These are phyloP conservation scores for Rubroboletus satanas DNA, from an alignment of 768 basidiomycete genomes.

Conservation along the genomic window DNA sequence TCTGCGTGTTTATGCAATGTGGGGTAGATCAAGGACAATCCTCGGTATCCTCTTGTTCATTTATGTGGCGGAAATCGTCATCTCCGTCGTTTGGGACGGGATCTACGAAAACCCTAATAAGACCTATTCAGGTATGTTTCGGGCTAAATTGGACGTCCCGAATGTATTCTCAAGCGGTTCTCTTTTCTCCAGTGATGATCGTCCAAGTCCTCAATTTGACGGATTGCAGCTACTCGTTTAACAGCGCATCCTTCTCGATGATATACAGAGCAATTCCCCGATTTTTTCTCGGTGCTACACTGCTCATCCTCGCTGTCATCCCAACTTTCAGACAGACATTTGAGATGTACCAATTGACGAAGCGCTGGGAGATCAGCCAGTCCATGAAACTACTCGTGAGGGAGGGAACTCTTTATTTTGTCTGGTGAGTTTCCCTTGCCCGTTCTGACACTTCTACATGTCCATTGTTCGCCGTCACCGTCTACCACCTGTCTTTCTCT, in stretches of 20 bases:
- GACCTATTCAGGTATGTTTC: conserved; percentile 3
- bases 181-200: background rate
- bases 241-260: background rate
- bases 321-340: background rate
- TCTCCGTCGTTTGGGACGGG: background rate
- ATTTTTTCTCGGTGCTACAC: background rate
- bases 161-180: no score
- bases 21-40: conserved; percentile 5
- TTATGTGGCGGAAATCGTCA: background rate
- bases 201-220: background rate
- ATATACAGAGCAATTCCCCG: conserved; percentile 8
- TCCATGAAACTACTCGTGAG: conserved; percentile 2
- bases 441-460: background rate
- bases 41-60: conserved; percentile 3
- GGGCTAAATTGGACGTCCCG: background rate
- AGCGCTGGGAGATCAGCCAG: conserved; percentile 3
- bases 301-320: conserved; percentile 3
- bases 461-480: background rate
- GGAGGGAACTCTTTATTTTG: conserved; percentile 15
- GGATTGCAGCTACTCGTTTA: background rate
- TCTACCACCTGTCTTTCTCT: background rate
- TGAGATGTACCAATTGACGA: conserved; percentile 5
- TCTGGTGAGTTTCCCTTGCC: conserved; percentile 5
- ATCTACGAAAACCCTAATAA: background rate
- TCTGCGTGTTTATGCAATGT: conserved; percentile 17